A percentile compares a stretch with the other conserved stretches of the same genome.
phyloP scores from a whole-genome alignment of 75 land plant species.

The Pinus albicaulis region DNA sequence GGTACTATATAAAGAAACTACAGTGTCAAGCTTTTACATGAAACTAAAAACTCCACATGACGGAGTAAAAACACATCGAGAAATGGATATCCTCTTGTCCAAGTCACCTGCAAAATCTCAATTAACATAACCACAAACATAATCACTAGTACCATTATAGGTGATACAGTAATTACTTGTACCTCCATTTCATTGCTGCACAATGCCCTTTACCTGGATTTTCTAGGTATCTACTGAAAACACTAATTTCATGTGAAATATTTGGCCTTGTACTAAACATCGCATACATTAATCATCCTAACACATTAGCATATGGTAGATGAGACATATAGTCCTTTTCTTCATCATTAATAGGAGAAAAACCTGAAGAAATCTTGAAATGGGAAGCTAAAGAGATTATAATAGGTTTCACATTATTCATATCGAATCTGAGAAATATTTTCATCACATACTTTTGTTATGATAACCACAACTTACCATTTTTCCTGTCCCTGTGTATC shows the following conservation, averaged over 20 bases:
- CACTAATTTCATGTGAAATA: background rate
- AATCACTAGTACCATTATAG: background rate
- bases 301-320: background rate
- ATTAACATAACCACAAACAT: background rate
- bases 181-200: background rate
- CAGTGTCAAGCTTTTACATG: background rate
- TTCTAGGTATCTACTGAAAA: background rate
- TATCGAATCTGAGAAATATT: background rate
- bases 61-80: background rate
- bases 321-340: slow-evolving; percentile 8
- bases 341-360: background rate
- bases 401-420: background rate
- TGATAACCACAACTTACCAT: background rate
- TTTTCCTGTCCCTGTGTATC: slow-evolving; percentile 1
- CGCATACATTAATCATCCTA: background rate
- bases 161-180: background rate
- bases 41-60: background rate
- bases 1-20: background rate
- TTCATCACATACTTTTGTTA: background rate
- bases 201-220: background rate
- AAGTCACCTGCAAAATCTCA: background rate
- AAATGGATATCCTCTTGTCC: background rate
- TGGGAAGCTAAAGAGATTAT: background rate
- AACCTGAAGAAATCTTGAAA: slow-evolving; percentile 5
- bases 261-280: background rate